Conservation (phyloP, 345 rosid genomes). For the Adansonia digitata region DNA sequence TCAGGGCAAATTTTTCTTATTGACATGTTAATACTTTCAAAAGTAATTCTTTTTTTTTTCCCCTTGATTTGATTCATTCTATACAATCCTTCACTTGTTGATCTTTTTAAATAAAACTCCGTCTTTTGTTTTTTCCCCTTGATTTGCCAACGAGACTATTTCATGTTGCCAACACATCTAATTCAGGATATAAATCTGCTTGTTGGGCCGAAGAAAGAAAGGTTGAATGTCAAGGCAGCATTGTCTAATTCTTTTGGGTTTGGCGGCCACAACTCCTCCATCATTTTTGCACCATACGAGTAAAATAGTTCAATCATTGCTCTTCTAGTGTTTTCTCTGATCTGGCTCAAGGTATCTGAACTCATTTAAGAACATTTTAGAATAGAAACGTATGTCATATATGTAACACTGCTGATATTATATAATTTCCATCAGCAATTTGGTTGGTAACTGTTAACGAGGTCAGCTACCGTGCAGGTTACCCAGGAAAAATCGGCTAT, state of each 20-base stretch:
- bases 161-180: conserved; percentile 4
- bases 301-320: conserved; percentile 20
- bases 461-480: neutral
- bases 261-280: conserved; percentile 98
- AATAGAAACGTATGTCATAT: neutral
- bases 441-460: neutral
- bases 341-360: conserved; percentile 9
- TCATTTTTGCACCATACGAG: conserved; percentile 87
- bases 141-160: neutral
- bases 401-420: neutral
- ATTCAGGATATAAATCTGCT: conserved; percentile 62
- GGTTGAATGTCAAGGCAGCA: conserved; percentile 71
- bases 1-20: neutral
- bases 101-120: neutral
- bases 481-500: neutral
- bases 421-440: neutral
- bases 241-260: conserved; percentile 89
- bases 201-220: conserved; percentile 85
- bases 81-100: neutral
- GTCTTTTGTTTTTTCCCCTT: neutral
- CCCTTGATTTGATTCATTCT: neutral
- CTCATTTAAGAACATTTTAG: neutral
- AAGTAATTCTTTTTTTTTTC: no score
- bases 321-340: neutral
- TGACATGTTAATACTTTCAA: neutral